Evolutionary conservation across 2,329 filamentous ascomycete genomes (phyloP).

Genomic region (Microcera coccophila): DNA sequence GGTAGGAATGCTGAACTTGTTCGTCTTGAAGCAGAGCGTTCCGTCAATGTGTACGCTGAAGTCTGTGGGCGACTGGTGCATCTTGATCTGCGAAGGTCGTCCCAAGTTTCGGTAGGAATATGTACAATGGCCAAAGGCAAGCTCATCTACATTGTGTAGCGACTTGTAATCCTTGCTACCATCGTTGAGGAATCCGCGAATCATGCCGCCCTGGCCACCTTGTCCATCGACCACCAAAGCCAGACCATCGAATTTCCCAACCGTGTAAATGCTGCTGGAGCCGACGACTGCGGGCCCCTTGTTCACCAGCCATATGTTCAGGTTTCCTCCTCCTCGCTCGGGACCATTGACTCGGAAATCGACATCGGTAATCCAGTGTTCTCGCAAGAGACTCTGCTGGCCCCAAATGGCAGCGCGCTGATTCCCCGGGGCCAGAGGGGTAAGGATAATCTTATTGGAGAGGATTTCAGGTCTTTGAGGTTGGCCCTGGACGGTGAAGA

Average conservation of each 20-base stretch:
- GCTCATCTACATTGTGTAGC: constrained; percentile 72
- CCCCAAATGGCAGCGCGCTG: constrained; percentile 81
- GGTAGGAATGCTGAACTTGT: constrained; percentile 71
- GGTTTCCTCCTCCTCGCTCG: constrained; percentile 79
- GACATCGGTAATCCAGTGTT: constrained; percentile 78
- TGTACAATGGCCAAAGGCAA: constrained; percentile 90
- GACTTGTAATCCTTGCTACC: constrained; percentile 74
- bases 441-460: constrained; percentile 89
- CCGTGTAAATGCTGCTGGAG: constrained; percentile 77
- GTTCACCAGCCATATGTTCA: constrained; percentile 88
- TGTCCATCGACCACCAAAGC: constrained; percentile 82
- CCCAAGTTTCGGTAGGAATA: constrained; percentile 91
- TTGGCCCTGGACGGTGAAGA: constrained; percentile 53
- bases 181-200: constrained; percentile 93
- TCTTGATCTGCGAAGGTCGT: constrained; percentile 71
- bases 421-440: constrained; percentile 81
- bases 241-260: constrained; percentile 82
- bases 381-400: constrained; percentile 56
- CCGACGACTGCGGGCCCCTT: constrained; percentile 63
- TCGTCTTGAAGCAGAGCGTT: constrained; percentile 74
- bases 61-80: constrained; percentile 59
- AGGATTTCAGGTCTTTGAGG: constrained; percentile 60
- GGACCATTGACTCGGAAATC: constrained; percentile 84
- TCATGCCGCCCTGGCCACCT: constrained; percentile 70
- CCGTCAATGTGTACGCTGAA: constrained; percentile 82